A percentile compares a stretch with the other conserved stretches of the same genome.
Conservation (phyloP, 148 eudicot genomes). For the Silene conica region DNA sequence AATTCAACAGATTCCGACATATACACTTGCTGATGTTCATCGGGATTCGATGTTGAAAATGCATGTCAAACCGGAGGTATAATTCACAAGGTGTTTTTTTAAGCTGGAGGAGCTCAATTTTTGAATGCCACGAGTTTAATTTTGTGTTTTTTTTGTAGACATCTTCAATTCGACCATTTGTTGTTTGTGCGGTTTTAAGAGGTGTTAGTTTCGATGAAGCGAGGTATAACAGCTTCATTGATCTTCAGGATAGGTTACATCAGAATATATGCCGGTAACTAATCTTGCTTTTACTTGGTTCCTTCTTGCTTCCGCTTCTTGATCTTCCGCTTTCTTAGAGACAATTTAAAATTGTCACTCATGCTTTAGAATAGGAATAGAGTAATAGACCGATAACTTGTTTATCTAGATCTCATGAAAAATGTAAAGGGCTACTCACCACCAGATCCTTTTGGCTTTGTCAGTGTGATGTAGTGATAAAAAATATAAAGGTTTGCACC, state of each 20-base stretch:
- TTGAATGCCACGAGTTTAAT: neutral
- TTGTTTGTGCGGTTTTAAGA: slow-evolving; percentile 96
- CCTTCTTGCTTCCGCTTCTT: neutral
- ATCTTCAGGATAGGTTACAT: slow-evolving; percentile 94
- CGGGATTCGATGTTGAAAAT: slow-evolving; percentile 59
- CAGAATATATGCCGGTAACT: slow-evolving; percentile 93
- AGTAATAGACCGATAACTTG: neutral
- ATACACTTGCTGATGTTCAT: slow-evolving; percentile 39
- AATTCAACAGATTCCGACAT: slow-evolving; percentile 60
- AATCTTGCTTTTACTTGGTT: neutral
- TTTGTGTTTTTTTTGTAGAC: slow-evolving; percentile 45
- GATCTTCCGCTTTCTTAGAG: neutral
- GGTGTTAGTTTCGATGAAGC: slow-evolving; percentile 79
- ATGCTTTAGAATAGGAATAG: neutral
- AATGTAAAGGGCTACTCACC: neutral
- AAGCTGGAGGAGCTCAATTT: neutral
- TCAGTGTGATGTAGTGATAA: no score
- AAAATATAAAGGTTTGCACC: no score
- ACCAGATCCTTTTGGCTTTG: neutral
- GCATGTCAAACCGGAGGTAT: slow-evolving; percentile 91
- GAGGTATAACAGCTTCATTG: slow-evolving; percentile 95
- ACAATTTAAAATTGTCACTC: neutral
- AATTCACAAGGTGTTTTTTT: neutral
- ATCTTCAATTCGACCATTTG: slow-evolving; percentile 64
- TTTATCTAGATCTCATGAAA: neutral